Conservation (phyloP, 78 protist genomes). For the Dictyostelium discoideum region DNA sequence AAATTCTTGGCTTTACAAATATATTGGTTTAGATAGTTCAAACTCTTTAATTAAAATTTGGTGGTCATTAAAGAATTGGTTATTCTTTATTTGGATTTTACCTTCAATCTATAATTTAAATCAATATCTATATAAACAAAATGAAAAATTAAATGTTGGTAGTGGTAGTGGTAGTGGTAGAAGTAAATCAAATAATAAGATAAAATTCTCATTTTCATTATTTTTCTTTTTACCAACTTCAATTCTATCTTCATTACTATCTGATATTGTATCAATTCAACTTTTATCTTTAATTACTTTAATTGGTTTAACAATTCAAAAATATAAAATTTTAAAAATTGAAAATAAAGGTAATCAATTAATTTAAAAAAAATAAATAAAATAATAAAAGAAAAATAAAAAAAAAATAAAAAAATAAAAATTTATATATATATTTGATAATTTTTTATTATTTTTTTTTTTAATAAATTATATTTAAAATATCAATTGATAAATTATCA, state of each 20-base stretch:
- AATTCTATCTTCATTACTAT: background rate
- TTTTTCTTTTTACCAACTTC: constrained; percentile 5
- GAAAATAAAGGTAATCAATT: constrained; percentile 41
- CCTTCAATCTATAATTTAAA: constrained; percentile 23
- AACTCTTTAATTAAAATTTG: background rate
- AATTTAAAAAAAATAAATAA: background rate
- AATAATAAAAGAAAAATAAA: background rate
- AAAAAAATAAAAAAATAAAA: background rate
- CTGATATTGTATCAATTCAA: constrained; percentile 31
- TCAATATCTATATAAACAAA: constrained; percentile 10
- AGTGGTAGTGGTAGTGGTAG: background rate
- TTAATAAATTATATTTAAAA: constrained; percentile 15
- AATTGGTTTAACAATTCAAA: background rate
- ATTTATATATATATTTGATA: background rate
- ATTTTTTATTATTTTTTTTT: background rate
- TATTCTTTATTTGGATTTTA: background rate
- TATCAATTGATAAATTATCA: constrained; percentile 14
- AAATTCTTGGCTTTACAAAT: constrained; percentile 18
- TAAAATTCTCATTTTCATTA: background rate
- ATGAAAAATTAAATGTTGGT: background rate
- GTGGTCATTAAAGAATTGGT: constrained; percentile 51
- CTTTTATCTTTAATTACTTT: background rate
- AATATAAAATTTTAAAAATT: background rate
- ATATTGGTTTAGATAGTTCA: background rate
- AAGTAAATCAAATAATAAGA: background rate